Evolutionary conservation across 148 eudicot genomes (phyloP), one percentile per base, ranked within the genome.

Genomic region (Rhododendron henanense): DNA sequence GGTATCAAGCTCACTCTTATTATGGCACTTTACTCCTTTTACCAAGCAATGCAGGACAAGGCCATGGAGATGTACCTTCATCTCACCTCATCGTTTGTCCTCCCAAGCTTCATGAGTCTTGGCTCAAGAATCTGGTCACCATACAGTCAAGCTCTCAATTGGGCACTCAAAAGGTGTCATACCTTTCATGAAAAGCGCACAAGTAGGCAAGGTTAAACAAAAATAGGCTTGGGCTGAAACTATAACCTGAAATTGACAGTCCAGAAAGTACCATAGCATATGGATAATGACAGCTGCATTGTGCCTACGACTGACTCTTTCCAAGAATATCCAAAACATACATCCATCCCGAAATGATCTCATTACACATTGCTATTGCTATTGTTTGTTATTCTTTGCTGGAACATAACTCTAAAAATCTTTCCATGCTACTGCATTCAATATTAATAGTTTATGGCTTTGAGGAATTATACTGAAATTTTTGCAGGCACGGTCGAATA

Each of bases 401-500:
- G 21, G 61, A 2, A 57, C 10, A 39, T 31, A 39, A 41, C 51
- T 10, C n/a, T n/a, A 2, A 57, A 67, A 65, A 19, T 53, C 41
- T 74, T 21, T 75, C 50, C 35, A 15, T 84, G 37, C 35, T 5
- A 63, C 41, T 23, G 59, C 39, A 45, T 83, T 63, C 6, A 16
- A 16, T 41, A 67, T 67, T 11, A 83, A n/a, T n/a, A 55, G 28
- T 61, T 44, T 61, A 44, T 67, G 35, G 35, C 55, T 45, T 28
- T 10, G 10, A 69, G 71, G 19, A 44, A 83, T 83, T 25, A 73
- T 28, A 18, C 33, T 71, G 84, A 6, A 65, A 74, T 9, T 41
- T 87, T 87, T 91, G 81, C 94, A 94, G 99, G 98, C 98, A 67
- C 94, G 90, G 90, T 63, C 86, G 83, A 97, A 94, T 77, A 95